Evolutionary conservation across 148 eudicot genomes (phyloP).

Genomic region (Cornus suecica): DNA sequence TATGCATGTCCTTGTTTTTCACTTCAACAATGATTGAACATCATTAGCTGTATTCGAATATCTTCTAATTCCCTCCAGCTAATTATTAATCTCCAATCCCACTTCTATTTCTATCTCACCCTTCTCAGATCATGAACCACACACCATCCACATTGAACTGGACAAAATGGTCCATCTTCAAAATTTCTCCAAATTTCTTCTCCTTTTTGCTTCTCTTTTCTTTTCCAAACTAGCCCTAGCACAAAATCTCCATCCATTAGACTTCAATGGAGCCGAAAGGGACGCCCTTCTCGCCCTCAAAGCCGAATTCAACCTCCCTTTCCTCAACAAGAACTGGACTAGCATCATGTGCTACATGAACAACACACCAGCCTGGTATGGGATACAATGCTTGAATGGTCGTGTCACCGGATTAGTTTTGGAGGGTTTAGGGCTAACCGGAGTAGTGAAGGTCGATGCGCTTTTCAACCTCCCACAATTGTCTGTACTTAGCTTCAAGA

Average conservation of each 20-base stretch:
- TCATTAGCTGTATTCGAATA: no score
- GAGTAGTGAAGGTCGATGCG: conserved; percentile 19
- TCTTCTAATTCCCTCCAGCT: no score
- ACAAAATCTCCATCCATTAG: background rate
- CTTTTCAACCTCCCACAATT: conserved; percentile 29
- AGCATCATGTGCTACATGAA: conserved; percentile 22
- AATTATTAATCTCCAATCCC: no score
- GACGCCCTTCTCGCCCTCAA: conserved; percentile 33
- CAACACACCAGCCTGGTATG: conserved; percentile 23
- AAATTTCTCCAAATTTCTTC: conserved; percentile 6
- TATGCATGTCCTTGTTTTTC: no score
- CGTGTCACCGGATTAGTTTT: conserved; percentile 27
- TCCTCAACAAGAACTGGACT: conserved; percentile 27
- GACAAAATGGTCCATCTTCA: conserved; percentile 9
- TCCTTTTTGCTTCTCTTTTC: conserved; percentile 2
- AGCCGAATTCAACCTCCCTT: conserved; percentile 16
- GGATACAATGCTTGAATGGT: conserved; percentile 25
- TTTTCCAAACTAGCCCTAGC: background rate
- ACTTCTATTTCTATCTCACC: no score
- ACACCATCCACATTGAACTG: background rate
- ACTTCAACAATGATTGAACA: no score
- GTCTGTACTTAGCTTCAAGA: conserved; percentile 27
- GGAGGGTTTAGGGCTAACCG: conserved; percentile 27
- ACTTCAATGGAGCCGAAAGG: conserved; percentile 24
- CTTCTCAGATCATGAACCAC: background rate